Percentiles rank a stretch among this genome's conserved stretches.
Conservation (phyloP, 345 rosid species). For the Acer campestre region DNA sequence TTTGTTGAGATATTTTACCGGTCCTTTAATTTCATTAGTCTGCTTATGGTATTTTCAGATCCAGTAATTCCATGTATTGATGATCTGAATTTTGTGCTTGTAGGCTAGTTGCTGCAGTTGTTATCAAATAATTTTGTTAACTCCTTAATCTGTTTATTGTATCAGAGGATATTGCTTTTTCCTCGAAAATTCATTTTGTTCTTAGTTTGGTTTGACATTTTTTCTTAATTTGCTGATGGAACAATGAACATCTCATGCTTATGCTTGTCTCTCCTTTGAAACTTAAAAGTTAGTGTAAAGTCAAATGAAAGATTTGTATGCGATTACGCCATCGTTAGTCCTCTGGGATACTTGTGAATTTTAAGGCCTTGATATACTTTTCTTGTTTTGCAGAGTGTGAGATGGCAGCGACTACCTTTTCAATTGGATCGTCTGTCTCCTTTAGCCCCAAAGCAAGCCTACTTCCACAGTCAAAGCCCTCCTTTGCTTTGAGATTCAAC, state of each 20-base stretch:
- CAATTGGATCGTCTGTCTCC: conserved; percentile 55
- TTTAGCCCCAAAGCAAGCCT: conserved; percentile 44
- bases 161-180: no score
- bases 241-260: not conserved
- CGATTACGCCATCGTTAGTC: not conserved
- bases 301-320: no score
- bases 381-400: conserved; percentile 21
- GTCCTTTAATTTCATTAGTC: not conserved
- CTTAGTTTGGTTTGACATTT: not conserved
- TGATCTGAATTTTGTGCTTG: not conserved
- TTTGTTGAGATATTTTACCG: not conserved
- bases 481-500: conserved; percentile 39
- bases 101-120: not conserved
- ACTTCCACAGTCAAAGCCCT: conserved; percentile 46
- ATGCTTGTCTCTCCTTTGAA: not conserved
- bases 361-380: not conserved
- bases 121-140: not conserved
- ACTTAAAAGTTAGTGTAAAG: not conserved
- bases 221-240: not conserved
- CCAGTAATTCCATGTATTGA: not conserved
- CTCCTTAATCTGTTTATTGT: no score
- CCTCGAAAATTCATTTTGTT: no score
- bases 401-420: conserved; percentile 74
- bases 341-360: not conserved
- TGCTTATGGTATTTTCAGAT: not conserved